Evolutionary conservation across 2,329 filamentous ascomycete genomes (phyloP).

Genomic region (Emergomyces orientalis): DNA sequence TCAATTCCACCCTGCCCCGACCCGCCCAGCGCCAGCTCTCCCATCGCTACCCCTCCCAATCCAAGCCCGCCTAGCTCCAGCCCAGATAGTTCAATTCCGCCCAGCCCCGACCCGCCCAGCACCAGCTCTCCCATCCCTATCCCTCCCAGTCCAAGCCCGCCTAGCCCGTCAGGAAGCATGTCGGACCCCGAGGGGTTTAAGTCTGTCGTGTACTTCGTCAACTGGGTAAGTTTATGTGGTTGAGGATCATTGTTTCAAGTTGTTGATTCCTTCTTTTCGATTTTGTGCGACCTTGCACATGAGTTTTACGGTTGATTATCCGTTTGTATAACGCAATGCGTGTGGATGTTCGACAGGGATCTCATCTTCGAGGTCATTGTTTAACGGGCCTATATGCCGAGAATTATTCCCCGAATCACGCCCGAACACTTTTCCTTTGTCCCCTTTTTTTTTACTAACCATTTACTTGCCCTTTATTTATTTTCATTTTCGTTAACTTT

Average conservation of each 20-base stretch:
- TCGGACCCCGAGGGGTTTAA: conserved; percentile 13
- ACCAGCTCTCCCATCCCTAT: not conserved
- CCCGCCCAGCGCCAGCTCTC: too few species aligned
- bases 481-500: not conserved
- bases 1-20: too few species aligned
- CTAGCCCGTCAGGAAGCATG: not conserved
- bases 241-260: too few species aligned
- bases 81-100: too few species aligned
- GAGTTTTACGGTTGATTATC: not conserved
- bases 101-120: not conserved
- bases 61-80: not conserved
- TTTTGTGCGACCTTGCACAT: not conserved
- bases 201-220: conserved; percentile 37
- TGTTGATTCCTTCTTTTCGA: not conserved
- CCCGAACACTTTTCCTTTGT: not conserved
- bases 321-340: not conserved
- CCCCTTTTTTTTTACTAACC: not conserved
- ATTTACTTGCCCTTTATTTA: not conserved
- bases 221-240: conserved; percentile 30
- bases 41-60: not conserved
- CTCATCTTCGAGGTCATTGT: not conserved
- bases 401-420: not conserved
- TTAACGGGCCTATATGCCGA: not conserved
- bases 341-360: not conserved
- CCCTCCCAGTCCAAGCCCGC: not conserved